A percentile compares a stretch with the other conserved stretches of the same genome.
phyloP scores from a whole-genome alignment of 768 basidiomycete species.

The Lactarius vividus region DNA sequence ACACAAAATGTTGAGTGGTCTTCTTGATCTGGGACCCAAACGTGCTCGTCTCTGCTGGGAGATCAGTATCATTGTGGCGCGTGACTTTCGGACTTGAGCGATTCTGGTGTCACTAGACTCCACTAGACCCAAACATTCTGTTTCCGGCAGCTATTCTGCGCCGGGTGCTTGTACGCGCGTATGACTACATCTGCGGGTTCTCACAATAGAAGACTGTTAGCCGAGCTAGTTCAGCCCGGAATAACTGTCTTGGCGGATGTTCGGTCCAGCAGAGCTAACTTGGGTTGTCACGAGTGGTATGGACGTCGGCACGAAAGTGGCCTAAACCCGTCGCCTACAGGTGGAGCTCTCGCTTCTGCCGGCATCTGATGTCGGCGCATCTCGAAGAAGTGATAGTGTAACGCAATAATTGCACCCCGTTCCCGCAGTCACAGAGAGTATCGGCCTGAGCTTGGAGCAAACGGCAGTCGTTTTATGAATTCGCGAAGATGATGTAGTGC shows the following conservation, averaged over 20 bases:
- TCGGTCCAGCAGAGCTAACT: neutral
- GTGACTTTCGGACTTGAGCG: neutral
- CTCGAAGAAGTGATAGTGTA: neutral
- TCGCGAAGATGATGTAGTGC: neutral
- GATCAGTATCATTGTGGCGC: neutral
- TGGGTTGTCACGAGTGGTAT: neutral
- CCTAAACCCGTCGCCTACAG: neutral
- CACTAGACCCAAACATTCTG: neutral
- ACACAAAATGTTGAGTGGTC: neutral
- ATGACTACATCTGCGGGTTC: neutral
- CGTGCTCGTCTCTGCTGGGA: neutral
- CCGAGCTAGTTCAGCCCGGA: neutral
- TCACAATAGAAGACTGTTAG: neutral
- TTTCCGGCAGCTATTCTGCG: neutral
- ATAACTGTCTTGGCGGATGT: neutral
- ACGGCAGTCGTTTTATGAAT: neutral
- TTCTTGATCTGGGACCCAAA: neutral
- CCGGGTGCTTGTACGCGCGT: neutral
- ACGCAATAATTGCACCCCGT: neutral
- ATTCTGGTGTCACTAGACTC: neutral
- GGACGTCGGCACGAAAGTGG: constrained; percentile 2
- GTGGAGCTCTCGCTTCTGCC: neutral
- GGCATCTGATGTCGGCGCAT: neutral
- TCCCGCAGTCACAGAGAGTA: neutral
- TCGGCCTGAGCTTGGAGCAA: neutral